Evolutionary conservation across 2,329 filamentous ascomycete genomes (phyloP), one percentile per base, ranked within the genome.

Genomic region (Leptodontidium sp.): DNA sequence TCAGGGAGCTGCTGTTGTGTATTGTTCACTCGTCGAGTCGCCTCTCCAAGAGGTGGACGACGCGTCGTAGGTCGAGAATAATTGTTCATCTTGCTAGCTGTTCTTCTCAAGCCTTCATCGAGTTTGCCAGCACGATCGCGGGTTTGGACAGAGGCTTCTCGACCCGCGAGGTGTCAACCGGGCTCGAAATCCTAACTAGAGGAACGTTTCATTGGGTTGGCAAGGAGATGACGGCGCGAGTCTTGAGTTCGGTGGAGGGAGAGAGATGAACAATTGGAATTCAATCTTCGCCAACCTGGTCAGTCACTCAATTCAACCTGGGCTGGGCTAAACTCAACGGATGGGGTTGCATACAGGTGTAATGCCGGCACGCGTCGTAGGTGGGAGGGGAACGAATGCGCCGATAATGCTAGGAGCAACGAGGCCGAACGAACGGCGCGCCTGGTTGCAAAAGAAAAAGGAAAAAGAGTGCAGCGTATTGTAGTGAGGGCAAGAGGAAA

Each of bases 21-120:
- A 63, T 78, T 79, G 59, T 78, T 78, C 63, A 78, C 71, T 61
- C 77, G 73, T 45, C 68, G 67, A 26, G 76, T 78, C 59, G 77
- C 75, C 67, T 79, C 78, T 57, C 75, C 77, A 12, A 79, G 72
- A 58, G 78, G 74, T 53, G 72, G 61, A 47, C 77, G 77, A 66
- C 76, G 75, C 68, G 75, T 75, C 59, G 74, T 69, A 17, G 72
- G 72, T 24, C 74, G 75, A 63, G 72, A 52, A n/a, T 66, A 66
- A 57, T 49, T 68, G 69, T 68, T 73, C 74, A 76, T 76, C 55
- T 52, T 69, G 58, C 59, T 11, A n/a, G 26, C 57, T 29, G 6
- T 49, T 32, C 29, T n/a, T 55, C 11, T 38, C n/a, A 32, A 32
- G n/a, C 14, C 61, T n/a, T 29, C 61, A 50, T 45, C 14, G 14